Evolutionary conservation across 2,329 filamentous ascomycete genomes (phyloP).

Genomic region (Gnomoniopsis smithogilvyi): DNA sequence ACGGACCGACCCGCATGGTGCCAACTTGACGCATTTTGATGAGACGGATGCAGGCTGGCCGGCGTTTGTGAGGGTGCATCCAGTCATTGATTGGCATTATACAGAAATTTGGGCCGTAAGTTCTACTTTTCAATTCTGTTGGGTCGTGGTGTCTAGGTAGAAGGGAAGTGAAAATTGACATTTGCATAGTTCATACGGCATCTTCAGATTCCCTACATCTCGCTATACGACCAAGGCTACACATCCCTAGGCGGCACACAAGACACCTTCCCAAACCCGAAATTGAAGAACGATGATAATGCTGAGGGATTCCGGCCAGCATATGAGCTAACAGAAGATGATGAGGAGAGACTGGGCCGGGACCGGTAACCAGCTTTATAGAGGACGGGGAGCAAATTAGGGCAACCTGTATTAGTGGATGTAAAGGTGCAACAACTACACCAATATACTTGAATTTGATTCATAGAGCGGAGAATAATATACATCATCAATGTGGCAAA

Average conservation of each 20-base stretch:
- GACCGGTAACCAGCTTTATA: conserved; percentile 41
- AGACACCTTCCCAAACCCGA: conserved; percentile 88
- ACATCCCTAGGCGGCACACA: conserved; percentile 82
- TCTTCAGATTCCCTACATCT: conserved; percentile 78
- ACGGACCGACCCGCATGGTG: conserved; percentile 88
- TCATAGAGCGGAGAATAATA: background rate
- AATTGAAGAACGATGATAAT: conserved; percentile 44
- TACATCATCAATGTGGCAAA: too few relatives aligned
- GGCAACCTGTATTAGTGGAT: background rate
- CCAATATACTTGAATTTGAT: background rate
- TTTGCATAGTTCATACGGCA: conserved; percentile 68
- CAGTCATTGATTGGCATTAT: conserved; percentile 97
- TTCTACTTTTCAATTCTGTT: conserved; percentile 21
- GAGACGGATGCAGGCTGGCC: conserved; percentile 89
- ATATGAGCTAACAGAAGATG: conserved; percentile 71
- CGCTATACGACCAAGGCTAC: conserved; percentile 67
- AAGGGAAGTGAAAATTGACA: background rate
- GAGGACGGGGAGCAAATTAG: background rate
- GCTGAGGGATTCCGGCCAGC: conserved; percentile 61
- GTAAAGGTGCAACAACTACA: background rate
- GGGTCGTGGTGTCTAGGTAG: background rate
- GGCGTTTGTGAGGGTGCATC: conserved; percentile 86
- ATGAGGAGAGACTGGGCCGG: conserved; percentile 75
- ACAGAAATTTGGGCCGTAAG: conserved; percentile 89
- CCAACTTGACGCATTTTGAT: conserved; percentile 75